Percentiles rank a stretch among this genome's conserved stretches.
phyloP scores from a whole-genome alignment of 1,284 basidiomycete species.

The Papiliotrema fonsecae region DNA sequence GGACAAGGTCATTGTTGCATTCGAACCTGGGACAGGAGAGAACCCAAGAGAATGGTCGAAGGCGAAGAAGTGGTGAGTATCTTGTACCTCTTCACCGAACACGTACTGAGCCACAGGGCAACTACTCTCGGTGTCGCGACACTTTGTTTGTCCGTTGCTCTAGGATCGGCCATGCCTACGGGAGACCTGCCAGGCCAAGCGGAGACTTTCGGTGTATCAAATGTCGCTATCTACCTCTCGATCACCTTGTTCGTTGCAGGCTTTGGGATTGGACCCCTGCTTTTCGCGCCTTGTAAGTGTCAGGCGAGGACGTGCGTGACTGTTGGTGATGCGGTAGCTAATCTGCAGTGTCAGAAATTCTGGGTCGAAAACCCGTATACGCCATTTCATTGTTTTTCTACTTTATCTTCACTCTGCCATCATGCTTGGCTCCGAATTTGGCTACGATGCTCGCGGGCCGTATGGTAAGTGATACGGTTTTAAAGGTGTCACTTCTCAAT shows the following conservation, averaged over 20 bases:
- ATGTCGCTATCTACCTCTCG: slow-evolving; percentile 45
- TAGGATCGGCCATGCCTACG: slow-evolving; percentile 50
- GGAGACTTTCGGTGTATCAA: slow-evolving; percentile 43
- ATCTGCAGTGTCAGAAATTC: slow-evolving; percentile 37
- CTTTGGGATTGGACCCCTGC: slow-evolving; percentile 46
- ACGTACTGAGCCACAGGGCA: slow-evolving; percentile 13
- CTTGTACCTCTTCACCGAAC: not conserved
- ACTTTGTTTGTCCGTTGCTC: slow-evolving; percentile 39
- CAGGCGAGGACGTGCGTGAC: slow-evolving; percentile 8
- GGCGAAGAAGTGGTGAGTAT: slow-evolving; percentile 35
- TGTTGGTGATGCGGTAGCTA: not conserved
- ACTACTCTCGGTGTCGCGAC: slow-evolving; percentile 27
- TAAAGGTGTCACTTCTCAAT: not conserved
- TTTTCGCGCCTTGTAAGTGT: slow-evolving; percentile 44
- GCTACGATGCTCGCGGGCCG: slow-evolving; percentile 51
- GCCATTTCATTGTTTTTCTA: slow-evolving; percentile 47
- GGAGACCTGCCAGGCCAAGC: slow-evolving; percentile 45
- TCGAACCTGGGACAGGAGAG: slow-evolving; percentile 25
- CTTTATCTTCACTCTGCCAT: slow-evolving; percentile 50
- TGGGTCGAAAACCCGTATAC: slow-evolving; percentile 47
- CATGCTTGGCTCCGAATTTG: slow-evolving; percentile 48
- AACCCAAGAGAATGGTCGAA: slow-evolving; percentile 33
- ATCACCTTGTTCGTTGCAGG: slow-evolving; percentile 52
- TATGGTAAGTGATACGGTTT: slow-evolving; percentile 25
- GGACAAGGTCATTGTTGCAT: slow-evolving; percentile 27